These are phyloP conservation scores for Penicillium ucsense DNA, from an alignment of 495 filamentous ascomycete species.

Conservation along the genomic window DNA sequence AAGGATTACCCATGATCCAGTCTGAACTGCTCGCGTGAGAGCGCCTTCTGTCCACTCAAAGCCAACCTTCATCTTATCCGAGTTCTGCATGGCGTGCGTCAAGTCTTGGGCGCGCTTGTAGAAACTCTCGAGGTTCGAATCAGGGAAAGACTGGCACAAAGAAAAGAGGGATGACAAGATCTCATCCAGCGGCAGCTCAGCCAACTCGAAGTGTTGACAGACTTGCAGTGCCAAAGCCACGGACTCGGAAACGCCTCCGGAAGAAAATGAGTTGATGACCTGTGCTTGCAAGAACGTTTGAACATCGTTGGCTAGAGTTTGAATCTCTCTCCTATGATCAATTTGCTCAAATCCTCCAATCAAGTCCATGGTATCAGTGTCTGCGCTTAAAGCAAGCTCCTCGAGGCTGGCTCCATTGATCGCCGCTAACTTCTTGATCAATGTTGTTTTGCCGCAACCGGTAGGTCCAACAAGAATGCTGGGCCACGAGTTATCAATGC, in stretches of 20 bases:
- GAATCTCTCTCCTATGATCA: constrained; percentile 61
- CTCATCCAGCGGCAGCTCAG: constrained; percentile 24
- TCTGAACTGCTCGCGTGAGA: constrained; percentile 74
- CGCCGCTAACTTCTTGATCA: constrained; percentile 72
- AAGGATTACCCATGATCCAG: constrained; percentile 85
- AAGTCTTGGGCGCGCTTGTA: constrained; percentile 27
- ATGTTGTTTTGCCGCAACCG: constrained; percentile 73
- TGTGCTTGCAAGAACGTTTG: constrained; percentile 42
- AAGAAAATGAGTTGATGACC: constrained; percentile 40
- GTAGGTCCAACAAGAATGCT: constrained; percentile 81
- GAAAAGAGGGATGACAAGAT: constrained; percentile 25
- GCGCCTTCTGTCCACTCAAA: constrained; percentile 97
- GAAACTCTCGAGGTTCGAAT: constrained; percentile 24
- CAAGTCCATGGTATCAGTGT: constrained; percentile 93
- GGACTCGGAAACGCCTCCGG: constrained; percentile 24
- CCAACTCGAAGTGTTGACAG: constrained; percentile 23
- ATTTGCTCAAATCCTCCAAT: constrained; percentile 95
- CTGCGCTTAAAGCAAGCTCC: constrained; percentile 76
- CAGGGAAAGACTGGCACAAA: constrained; percentile 20
- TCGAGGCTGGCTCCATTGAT: constrained; percentile 61
- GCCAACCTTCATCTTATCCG: constrained; percentile 54
- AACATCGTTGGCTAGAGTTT: constrained; percentile 44
- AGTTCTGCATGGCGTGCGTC: constrained; percentile 30
- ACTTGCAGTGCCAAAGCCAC: constrained; percentile 23
- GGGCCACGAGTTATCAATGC: constrained; percentile 76